Evolutionary conservation across 495 filamentous ascomycete species (phyloP).

Genomic region (Apodospora peruviana): DNA sequence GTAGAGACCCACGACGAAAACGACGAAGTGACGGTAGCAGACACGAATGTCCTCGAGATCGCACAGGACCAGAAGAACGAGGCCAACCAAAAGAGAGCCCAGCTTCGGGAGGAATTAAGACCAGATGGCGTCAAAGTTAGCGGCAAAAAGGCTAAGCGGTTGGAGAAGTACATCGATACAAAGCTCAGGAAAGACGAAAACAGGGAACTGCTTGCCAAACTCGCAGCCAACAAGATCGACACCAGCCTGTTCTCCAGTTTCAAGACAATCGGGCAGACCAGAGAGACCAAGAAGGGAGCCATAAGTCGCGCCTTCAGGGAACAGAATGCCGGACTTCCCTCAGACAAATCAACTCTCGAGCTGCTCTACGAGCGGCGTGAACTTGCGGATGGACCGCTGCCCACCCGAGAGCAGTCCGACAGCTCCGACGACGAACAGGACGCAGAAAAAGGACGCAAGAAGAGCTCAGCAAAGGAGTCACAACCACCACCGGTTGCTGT

Average conservation of each 20-base stretch:
- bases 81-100: slow-evolving; percentile 59
- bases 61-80: slow-evolving; percentile 60
- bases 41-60: slow-evolving; percentile 70
- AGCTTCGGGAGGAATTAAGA: slow-evolving; percentile 53
- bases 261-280: slow-evolving; percentile 62
- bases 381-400: slow-evolving; percentile 6
- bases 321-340: slow-evolving; percentile 50
- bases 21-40: slow-evolving; percentile 28
- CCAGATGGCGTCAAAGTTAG: slow-evolving; percentile 74
- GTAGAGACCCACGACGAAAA: slow-evolving; percentile 26
- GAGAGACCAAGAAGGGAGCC: slow-evolving; percentile 61
- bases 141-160: slow-evolving; percentile 84
- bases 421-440: slow-evolving; percentile 28
- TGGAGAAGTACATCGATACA: slow-evolving; percentile 96
- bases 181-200: slow-evolving; percentile 96
- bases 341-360: slow-evolving; percentile 32
- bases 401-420: slow-evolving; percentile 17
- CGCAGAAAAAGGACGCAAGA: slow-evolving; percentile 9
- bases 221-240: slow-evolving; percentile 73
- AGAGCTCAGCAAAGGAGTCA: background rate
- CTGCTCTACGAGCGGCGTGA: slow-evolving; percentile 29
- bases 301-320: slow-evolving; percentile 55
- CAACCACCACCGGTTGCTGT: background rate
- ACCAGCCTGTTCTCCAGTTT: slow-evolving; percentile 73
- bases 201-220: slow-evolving; percentile 71